Base-by-base conservation (phyloP, 2,329 filamentous ascomycete species). In the Fonsecaea monophora region DNA sequence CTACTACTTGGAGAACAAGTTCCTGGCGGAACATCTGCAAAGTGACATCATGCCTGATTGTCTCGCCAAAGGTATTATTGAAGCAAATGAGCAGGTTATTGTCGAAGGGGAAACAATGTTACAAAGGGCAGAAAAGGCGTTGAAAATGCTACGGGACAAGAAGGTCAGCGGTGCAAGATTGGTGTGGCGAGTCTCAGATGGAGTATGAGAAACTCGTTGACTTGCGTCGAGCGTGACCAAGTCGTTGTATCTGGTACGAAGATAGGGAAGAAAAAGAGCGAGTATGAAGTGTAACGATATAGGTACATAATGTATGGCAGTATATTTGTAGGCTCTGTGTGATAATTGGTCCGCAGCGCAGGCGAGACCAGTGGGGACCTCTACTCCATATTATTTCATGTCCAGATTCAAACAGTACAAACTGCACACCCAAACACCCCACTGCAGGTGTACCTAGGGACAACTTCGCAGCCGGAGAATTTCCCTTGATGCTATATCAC, bases 21-120 rank as follows among this genome's bases (percentile, higher is more conserved):
- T 84, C 53, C 84, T 87, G 76, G 85, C 82, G 66, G 76, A 86
- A 55, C 81, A 85, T 58, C 75, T 87, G 40, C 84, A 87, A 71
- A 75, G 82, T 0, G 83, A 85, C 13, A 85, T 88, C 60, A 81
- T 89, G 72, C 84, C 84, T 1, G 71, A 78, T 0, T 70, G 87
- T 68, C 70, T 84, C 37, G 76, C 73, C 7, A 64, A 78, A 12
- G 75, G 79, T 0, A 72, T 78, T 5, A 76, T 83, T 3, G 76
- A 77, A 70, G 80, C 81, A 10, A 82, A 83, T 71, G 75, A 71
- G 40, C 74, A 78, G 64, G 74, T 72, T 12, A 74, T 82, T 37
- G 75, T 83, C 4, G 81, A 83, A 60, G 82, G 79, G 0, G 67
- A 73, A 50, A 81, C 78, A 2, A 45, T 82, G 68, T 70, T 82